A percentile compares a stretch with the other conserved stretches of the same genome.
Conservation (phyloP, 192 early-diverging fungal genomes). For the Umbelopsis sp. region DNA sequence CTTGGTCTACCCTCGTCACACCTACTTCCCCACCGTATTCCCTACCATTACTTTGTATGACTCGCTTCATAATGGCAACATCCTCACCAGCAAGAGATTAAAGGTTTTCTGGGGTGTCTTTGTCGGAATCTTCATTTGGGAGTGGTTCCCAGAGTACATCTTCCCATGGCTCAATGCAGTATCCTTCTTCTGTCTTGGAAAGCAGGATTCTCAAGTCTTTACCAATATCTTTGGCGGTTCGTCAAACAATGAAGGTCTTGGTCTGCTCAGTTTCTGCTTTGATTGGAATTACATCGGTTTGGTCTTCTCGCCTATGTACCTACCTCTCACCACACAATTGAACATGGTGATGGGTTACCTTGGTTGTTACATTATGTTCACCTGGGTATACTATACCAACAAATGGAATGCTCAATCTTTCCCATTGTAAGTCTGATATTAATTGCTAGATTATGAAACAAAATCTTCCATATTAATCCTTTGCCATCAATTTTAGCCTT, state of each 20-base stretch:
- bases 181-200: constrained; percentile 45
- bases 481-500: constrained; percentile 33
- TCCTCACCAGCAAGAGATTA: neutral
- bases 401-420: constrained; percentile 50
- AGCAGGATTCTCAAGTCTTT: constrained; percentile 31
- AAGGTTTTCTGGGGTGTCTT: constrained; percentile 18
- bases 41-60: neutral
- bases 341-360: constrained; percentile 11
- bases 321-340: constrained; percentile 32
- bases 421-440: constrained; percentile 33
- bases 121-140: constrained; percentile 1
- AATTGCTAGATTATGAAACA: neutral
- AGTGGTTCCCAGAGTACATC: constrained; percentile 16
- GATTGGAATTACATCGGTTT: constrained; percentile 47
- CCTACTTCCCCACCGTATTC: constrained; percentile 12
- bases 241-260: constrained; percentile 47
- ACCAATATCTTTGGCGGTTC: constrained; percentile 45
- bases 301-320: constrained; percentile 20
- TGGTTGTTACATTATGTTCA: constrained; percentile 56
- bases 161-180: constrained; percentile 22
- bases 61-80: neutral
- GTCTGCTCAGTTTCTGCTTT: constrained; percentile 45
- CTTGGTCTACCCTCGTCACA: neutral
- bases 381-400: constrained; percentile 59
- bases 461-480: too few species aligned